Percentiles rank a stretch among this genome's conserved stretches.
These are phyloP conservation scores for Pluteus cervinus DNA, from an alignment of 768 basidiomycete genomes.

Conservation along the genomic window DNA sequence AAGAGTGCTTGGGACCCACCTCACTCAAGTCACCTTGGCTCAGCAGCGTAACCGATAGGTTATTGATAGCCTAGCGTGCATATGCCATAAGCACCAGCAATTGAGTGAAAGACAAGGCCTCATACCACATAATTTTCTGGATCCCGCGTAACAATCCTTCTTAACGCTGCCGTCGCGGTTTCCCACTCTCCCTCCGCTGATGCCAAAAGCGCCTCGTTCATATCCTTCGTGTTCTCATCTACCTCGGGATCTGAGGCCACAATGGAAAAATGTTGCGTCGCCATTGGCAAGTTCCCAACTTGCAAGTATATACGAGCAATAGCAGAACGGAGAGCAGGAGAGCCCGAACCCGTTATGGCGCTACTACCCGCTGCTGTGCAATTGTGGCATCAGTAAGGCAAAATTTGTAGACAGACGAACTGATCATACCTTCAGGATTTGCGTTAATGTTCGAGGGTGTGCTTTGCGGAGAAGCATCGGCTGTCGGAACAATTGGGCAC, in stretches of 20 bases:
- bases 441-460: no score
- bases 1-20: constrained; percentile 28
- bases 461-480: no score
- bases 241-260: constrained; percentile 40
- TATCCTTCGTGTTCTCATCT: constrained; percentile 38
- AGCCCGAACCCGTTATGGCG: constrained; percentile 20
- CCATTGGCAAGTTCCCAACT: constrained; percentile 56
- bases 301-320: constrained; percentile 74
- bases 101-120: constrained; percentile 4
- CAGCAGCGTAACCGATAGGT: constrained; percentile 66
- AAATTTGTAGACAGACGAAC: no score
- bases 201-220: constrained; percentile 64
- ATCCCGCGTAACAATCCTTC: constrained; percentile 40
- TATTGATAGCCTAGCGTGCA: constrained; percentile 60
- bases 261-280: constrained; percentile 50
- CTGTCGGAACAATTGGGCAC: no score
- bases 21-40: constrained; percentile 69
- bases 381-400: constrained; percentile 26
- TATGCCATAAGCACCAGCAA: background rate
- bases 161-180: constrained; percentile 39
- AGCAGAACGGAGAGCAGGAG: constrained; percentile 59
- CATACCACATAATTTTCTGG: constrained; percentile 55
- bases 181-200: constrained; percentile 70
- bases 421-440: no score
- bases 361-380: background rate